Base-by-base conservation (phyloP, 1,284 basidiomycete species). In the Moniliophthora roreri region DNA sequence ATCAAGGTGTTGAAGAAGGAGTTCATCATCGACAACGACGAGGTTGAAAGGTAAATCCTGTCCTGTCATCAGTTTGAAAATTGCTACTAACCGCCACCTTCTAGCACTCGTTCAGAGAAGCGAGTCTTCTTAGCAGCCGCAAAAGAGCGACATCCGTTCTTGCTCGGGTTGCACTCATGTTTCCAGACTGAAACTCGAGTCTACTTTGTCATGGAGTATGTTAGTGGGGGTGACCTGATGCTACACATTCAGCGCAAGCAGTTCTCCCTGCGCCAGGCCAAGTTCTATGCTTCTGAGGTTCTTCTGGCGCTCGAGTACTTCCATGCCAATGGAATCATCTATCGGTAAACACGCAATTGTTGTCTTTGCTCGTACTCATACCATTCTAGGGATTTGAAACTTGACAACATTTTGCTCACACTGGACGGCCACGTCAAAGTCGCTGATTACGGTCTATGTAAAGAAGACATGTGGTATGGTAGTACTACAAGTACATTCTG, bases 1-100 rank as follows among this genome's bases (percentile, higher is more conserved):
- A 98, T 99, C 81, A 99, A 99, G 75, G 97, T 99, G 36, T 73
- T 99, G 68, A 99, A 99, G 80, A 99, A 99, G 71, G 97, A 99
- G 74, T 99, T 99, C 66, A 99, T 99, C 70, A 99, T 99, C 63
- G 97, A 99, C 69, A 99, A 99, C 62, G 97, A 99, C 72, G 97
- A 99, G 77, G 95, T 99, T 5, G 97, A 99, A 75, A 97, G 93
- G 95, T 94, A 58, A 52, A 32, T 78, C 65, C n/a, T n/a, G n/a
- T n/a, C n/a, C n/a, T n/a, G n/a, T 18, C 28, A 49, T 53, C 46
- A 49, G 39, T 18, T 42, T 9, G 10, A 32, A 32, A 36, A 45
- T 41, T 3, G 28, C 47, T 42, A 56, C 47, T 48, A 44, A 13
- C 50, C 40, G 45, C 37, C 26, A 63, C 45, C 37, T 57, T 50